Base-by-base conservation (phyloP, 2,329 filamentous ascomycete genomes). In the Calonectria hongkongensis region DNA sequence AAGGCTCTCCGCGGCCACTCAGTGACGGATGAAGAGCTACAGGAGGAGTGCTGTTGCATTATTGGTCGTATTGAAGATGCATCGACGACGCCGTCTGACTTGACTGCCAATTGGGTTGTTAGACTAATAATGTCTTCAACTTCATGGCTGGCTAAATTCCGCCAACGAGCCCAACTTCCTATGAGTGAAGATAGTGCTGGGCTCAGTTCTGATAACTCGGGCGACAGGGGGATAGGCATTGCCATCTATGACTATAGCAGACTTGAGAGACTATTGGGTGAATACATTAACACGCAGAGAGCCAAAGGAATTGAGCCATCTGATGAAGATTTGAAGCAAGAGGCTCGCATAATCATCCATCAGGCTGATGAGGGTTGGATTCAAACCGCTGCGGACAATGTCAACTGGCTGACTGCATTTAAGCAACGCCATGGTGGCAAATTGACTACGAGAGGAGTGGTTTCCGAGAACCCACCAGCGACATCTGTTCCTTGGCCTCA, bases 351-450 rank as follows among this genome's bases (percentile, higher is more conserved):
- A 62, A 90, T 92, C 76, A 90, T 92, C 28, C 92, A 91, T 80
- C 89, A 91, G 50, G 88, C 86, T 70, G 89, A 92, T 66, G 90
- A 92, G 75, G 87, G 87, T 10, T 92, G 90, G 90, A 92, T 92
- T 74, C 90, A 92, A 78, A 92, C 90, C 2, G 88, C 87, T 0
- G 89, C 90, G 3, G 90, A 92, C 74, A 89, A 90, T 72, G 74
- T 83, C 2, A 81, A 84, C 2, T 92, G 90, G 88, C 83, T 92
- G 1, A 80, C 83, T 4, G 82, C 85, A 13, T 92, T 92, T 82
- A 88, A 86, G 72, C 80, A 84, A 48, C 85, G 88, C 56, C 87
- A 90, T 72, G 71, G 80, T 62, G 66, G 76, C 2, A 68, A 66
- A 6, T 48, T 27, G 18, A 41, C 50, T 33, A 16, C 33, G 18